Percentiles rank a stretch among this genome's conserved stretches.
Conservation (phyloP, 441 rosid genomes). For the Biscutella laevigata region DNA sequence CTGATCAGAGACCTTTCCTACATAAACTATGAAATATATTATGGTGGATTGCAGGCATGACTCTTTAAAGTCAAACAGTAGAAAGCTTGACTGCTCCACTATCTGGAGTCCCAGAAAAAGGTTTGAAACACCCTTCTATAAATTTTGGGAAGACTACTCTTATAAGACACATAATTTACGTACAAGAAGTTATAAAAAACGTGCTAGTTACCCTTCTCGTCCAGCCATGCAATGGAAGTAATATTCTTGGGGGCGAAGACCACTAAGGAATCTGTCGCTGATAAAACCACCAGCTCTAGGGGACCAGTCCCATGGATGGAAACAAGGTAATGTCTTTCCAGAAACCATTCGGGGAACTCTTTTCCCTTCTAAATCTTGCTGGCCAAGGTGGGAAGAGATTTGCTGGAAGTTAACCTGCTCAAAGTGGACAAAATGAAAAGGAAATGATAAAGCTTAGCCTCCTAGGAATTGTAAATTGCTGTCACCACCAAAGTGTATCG, state of each 20-base stretch:
- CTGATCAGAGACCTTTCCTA: too few relatives aligned
- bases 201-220: conserved; percentile 80
- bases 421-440: conserved; percentile 15
- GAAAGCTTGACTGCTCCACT: too few relatives aligned
- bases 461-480: too few relatives aligned
- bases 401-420: conserved; percentile 97
- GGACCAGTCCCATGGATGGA: conserved; percentile 98
- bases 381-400: conserved; percentile 93
- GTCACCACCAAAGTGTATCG: too few relatives aligned
- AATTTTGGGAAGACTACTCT: not conserved
- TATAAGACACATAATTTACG: not conserved
- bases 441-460: conserved; percentile 8
- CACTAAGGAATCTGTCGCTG: conserved; percentile 90
- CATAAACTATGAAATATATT: too few relatives aligned
- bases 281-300: conserved; percentile 98
- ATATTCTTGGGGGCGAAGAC: conserved; percentile 99
- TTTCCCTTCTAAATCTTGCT: conserved; percentile 98
- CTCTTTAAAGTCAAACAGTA: not conserved
- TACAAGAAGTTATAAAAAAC: not conserved
- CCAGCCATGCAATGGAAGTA: conserved; percentile 99
- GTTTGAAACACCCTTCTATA: not conserved
- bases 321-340: conserved; percentile 96
- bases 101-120: too few relatives aligned
- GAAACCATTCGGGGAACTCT: conserved; percentile 99
- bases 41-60: not conserved